Base-by-base conservation (phyloP, 2,329 filamentous ascomycete species). In the Parastagonospora nodorum region DNA sequence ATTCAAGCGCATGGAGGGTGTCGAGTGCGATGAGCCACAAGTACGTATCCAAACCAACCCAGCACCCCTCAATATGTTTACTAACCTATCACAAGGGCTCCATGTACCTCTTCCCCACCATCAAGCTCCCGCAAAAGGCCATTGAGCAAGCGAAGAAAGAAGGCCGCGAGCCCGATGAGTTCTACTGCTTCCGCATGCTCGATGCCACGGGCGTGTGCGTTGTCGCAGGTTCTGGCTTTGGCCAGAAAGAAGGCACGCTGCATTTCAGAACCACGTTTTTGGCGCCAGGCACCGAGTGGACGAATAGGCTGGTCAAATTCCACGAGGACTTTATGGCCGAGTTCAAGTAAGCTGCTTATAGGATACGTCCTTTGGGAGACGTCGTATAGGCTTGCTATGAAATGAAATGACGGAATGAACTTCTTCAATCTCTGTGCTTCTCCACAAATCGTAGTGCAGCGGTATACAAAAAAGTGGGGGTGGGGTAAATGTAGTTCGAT, bases 41-140 rank as follows among this genome's bases (percentile, higher is more conserved):
- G 83, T 85, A 74, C 51, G 76, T 74, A 15, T 32, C 30, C 36
- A 37, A 57, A 32, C 46, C 48, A 32, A n/a, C 52, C 51, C 32
- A 37, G 9, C n/a, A n/a, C 9, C 2, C 41, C 8, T 8, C n/a
- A 19, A 10, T n/a, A 10, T 24, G 5, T 12, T 5, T 24, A 24
- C 45, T 58, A 24, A 58, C 44, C 8, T 9, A 32, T 31, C 5
- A 4, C 8, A 59, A 96, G 83, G 94, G 94, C 53, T 88, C 89
- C 72, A 99, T 99, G 94, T 99, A 99, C 80, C 88, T 99, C 67
- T 99, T 97, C 85, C 94, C 94, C 19, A 94, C 90, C 64, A 96
- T 99, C 77, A 85, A 80, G 30, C 80, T 99, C 19, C 85, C 94
- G 1, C 64, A 77, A 19, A 90, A 90, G 77, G 94, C 92, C 35